Percentiles rank a stretch among this genome's conserved stretches.
Evolutionary conservation across 2,329 filamentous ascomycete species (phyloP).

Genomic region (Drechslera avenae): DNA sequence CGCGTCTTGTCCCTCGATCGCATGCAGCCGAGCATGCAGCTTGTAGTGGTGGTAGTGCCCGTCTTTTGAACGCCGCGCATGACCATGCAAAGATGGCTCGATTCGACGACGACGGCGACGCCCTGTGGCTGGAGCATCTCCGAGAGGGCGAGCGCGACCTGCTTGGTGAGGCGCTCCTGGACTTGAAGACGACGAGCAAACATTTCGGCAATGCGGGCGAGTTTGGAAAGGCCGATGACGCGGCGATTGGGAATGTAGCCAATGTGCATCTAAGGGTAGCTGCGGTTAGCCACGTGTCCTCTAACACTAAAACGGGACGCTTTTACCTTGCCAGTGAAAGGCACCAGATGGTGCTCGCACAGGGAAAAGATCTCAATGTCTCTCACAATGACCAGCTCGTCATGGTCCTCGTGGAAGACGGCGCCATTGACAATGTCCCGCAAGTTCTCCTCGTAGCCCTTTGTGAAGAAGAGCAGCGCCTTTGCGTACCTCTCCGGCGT

Average conservation of each 20-base stretch:
- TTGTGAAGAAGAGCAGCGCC: conserved; percentile 93
- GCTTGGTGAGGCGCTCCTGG: conserved; percentile 93
- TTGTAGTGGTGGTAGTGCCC: conserved; percentile 84
- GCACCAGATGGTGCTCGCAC: conserved; percentile 97
- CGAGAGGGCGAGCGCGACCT: conserved; percentile 91
- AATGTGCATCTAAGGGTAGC: conserved; percentile 87
- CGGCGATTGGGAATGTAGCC: conserved; percentile 92
- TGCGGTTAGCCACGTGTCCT: conserved; percentile 12
- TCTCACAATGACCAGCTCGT: conserved; percentile 96
- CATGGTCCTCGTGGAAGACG: conserved; percentile 94
- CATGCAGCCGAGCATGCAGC: conserved; percentile 97
- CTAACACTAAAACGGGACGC: conserved; percentile 6
- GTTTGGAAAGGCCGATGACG: conserved; percentile 93
- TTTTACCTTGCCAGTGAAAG: conserved; percentile 87
- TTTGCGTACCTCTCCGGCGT: conserved; percentile 89
- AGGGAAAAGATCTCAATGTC: conserved; percentile 94
- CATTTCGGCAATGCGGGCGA: conserved; percentile 96
- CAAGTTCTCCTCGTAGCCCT: conserved; percentile 95
- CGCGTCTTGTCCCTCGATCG: conserved; percentile 89
- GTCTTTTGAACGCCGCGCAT: conserved; percentile 99
- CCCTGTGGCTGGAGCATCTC: conserved; percentile 93
- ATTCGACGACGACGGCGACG: conserved; percentile 97
- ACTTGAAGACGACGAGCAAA: conserved; percentile 92
- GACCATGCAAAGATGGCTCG: conserved; percentile 95
- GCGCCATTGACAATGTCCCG: conserved; percentile 89